Base-by-base conservation (phyloP, 352 stramenopile genomes). In the Globisporangium takayamanum region DNA sequence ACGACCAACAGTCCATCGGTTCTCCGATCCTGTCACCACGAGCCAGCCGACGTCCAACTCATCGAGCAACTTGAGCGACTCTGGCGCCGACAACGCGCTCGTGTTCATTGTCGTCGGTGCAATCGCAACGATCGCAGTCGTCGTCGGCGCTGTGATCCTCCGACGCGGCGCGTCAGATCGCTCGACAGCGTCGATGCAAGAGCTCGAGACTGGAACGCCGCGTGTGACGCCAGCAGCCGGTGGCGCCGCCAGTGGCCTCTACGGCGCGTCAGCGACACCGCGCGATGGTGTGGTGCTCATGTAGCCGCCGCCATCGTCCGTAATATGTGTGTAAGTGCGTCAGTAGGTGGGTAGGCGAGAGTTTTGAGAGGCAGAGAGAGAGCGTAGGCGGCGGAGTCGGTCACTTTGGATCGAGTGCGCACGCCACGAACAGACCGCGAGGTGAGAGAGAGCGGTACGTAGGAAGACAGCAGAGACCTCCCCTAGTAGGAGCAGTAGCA, bases 151-250 rank as follows among this genome's bases (percentile, higher is more conserved):
- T 11, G 44, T 60, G 51, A 64, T 68, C 14, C 28, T 68, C 18
- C 51, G 50, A 16, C 28, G 50, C 22, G 55, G 49, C 12, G 25
- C 15, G 11, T 44, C 59, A 18, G 30, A 50, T 18, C 59, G 59
- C 51, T 50, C 58, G 20, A 64, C 8, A 6, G 26, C 44, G 26
- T 53, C 53, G 20, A 30, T 59, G 14, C 51, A 50, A 25, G 58
- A 58, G n/a, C 28, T 58, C 44, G 68, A 78, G 57, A 55, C 60
- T 0, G 65, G 55, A 18, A 82, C 70, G 6, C 69, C 72, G 46
- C 53, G 61, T n/a, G 57, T 59, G 33, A 51, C 68, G 39, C 50
- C 20, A 12, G 45, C n/a, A 33, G 46, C 22, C 12, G 33, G 47
- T 20, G 14, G 16, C 4, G 46, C 25, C 0, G 39, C 15, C 10